Evolutionary conservation across 768 basidiomycete genomes (phyloP).

Genomic region (Holtermanniella nyarrowii): DNA sequence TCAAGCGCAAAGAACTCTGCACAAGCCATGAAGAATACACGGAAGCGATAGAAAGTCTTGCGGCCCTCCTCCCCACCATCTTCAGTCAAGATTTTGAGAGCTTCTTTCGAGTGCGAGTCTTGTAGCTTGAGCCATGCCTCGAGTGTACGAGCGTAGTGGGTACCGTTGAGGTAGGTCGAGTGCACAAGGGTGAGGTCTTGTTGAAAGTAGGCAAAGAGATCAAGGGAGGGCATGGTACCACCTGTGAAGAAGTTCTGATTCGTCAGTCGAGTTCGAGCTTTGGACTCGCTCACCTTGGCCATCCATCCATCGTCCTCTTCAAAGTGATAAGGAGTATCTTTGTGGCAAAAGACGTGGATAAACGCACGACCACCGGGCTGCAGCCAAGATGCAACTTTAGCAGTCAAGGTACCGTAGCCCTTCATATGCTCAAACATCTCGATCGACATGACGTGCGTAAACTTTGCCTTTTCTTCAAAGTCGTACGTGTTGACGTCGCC

Average conservation of each 20-base stretch:
- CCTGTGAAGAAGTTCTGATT: conserved; percentile 60
- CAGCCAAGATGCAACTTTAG: conserved; percentile 58
- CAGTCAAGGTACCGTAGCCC: conserved; percentile 55
- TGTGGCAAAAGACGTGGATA: conserved; percentile 63
- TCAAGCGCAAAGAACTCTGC: conserved; percentile 59
- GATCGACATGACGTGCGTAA: conserved; percentile 61
- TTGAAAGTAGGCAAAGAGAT: conserved; percentile 51
- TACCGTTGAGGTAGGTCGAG: conserved; percentile 57
- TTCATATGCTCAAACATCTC: conserved; percentile 72
- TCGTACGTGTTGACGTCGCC: conserved; percentile 58
- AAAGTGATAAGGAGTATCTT: conserved; percentile 57
- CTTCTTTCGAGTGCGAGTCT: conserved; percentile 49
- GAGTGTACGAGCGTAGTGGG: conserved; percentile 54
- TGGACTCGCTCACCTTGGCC: conserved; percentile 39
- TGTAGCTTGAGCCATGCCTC: conserved; percentile 59
- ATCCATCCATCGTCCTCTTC: conserved; percentile 64
- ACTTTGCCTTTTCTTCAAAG: conserved; percentile 51
- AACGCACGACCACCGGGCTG: conserved; percentile 52
- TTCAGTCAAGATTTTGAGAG: conserved; percentile 47
- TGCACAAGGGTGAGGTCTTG: conserved; percentile 51
- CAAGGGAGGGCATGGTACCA: conserved; percentile 59
- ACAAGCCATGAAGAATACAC: conserved; percentile 63
- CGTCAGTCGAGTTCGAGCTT: background rate
- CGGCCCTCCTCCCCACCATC: conserved; percentile 49
- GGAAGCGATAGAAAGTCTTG: conserved; percentile 58